Base-by-base conservation (phyloP, 257 asterid genomes). In the Leonotis leonurus region DNA sequence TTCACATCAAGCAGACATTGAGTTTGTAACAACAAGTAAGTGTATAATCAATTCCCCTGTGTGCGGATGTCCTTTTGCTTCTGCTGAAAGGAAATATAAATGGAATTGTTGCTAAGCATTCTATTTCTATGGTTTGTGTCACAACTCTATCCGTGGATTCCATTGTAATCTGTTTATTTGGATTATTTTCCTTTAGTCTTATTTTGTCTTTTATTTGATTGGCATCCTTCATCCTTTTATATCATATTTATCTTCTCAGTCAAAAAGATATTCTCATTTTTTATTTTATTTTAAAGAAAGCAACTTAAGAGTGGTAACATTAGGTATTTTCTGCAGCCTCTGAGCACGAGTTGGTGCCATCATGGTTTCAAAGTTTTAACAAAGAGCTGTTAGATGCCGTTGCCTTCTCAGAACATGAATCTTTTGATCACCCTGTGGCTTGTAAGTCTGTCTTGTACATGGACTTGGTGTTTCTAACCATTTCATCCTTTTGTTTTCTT, bases 391-490 rank as follows among this genome's bases (percentile, higher is more conserved):
- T 85, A 43, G 87, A 71, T 18, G 70, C 84, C 2, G 97, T 75
- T 68, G 81, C 99, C 54, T 93, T 93, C 78, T 81, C 99, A 20
- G 97, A 89, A 72, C 97, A 93, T 69, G 99, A 93, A 79, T 80
- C 96, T 69, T 89, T 93, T 81, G 97, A 93, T 67, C 97, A 89
- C 83, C 99, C 99, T 13, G 99, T 93, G 76, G 93, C 99, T 45
- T 93, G 99, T 93, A 84, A 76, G 95, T 21, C 24, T 46, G 37
- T 54, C 14, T 53, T 39, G 37, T 56, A 21, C 55, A 56, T 62
- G 65, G 65, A 56, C 52, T 35, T 17, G 35, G 3, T 48, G 58
- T 60, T 72, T 60, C 54, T 45, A 36, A 5, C 24, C 45, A n/a
- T 39, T 29, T 32, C 53, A 27, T 55, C n/a, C n/a, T n/a, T n/a